Evolutionary conservation across 1,284 basidiomycete genomes (phyloP).

Genomic region (Puccinia horiana): DNA sequence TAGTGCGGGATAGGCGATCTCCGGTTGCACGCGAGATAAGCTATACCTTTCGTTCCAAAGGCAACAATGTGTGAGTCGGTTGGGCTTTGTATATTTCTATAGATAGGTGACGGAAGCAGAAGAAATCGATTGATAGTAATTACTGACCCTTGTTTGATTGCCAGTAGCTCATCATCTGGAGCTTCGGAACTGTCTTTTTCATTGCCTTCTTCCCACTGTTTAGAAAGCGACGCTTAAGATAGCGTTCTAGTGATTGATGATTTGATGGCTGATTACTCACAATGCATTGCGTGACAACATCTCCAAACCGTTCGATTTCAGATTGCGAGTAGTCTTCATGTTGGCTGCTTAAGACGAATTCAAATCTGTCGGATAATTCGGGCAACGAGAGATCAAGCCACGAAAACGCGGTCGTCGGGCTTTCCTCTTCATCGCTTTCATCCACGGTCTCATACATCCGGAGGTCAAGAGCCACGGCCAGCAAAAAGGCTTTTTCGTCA

Average conservation of each 20-base stretch:
- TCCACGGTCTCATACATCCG: conserved; percentile 20
- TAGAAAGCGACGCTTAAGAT: background rate
- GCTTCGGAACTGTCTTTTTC: conserved; percentile 32
- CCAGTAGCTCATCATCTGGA: conserved; percentile 36
- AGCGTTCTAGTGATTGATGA: background rate
- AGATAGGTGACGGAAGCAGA: background rate
- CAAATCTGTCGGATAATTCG: conserved; percentile 18
- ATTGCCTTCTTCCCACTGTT: conserved; percentile 32
- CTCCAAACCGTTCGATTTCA: background rate
- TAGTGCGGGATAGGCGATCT: background rate
- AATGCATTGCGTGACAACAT: conserved; percentile 21
- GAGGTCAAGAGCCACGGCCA: conserved; percentile 29
- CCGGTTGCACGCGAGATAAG: background rate
- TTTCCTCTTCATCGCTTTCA: conserved; percentile 34
- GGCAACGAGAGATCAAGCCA: conserved; percentile 41
- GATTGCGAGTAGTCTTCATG: conserved; percentile 8
- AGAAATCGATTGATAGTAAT: background rate
- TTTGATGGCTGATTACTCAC: background rate
- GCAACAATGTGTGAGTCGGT: background rate
- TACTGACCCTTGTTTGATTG: conserved; percentile 9
- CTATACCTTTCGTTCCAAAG: background rate
- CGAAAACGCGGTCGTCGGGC: conserved; percentile 1
- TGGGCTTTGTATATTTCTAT: background rate
- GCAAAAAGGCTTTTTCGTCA: conserved; percentile 29
- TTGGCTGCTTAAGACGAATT: conserved; percentile 37